Base-by-base conservation (phyloP, 2,329 filamentous ascomycete species). In the Pseudogymnoascus sp. region DNA sequence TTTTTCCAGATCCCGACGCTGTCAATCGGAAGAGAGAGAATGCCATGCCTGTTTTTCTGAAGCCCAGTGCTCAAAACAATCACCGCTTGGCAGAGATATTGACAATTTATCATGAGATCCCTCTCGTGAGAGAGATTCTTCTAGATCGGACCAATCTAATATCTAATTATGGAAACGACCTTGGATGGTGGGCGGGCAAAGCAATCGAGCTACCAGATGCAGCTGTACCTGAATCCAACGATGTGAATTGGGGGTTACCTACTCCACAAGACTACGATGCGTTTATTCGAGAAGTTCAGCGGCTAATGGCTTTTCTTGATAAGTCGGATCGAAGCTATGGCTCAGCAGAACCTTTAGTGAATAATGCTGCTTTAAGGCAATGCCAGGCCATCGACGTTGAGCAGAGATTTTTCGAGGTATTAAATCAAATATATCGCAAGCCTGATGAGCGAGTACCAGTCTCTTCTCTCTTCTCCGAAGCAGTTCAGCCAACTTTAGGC, bases 261-360 rank as follows among this genome's bases (percentile, higher is more conserved):
- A 33, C 55, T 37, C 19, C 45, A 30, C 41, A 69, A 33, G 59
- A 65, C 30, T 70, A 69, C 55, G 69, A 75, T 10, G 69, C 74
- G 15, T 74, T 82, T 61, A 70, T 73, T 58, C 75, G 82, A 21
- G 83, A 86, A 67, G 64, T 85, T 1, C 83, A 85, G 64, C 80
- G 83, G 12, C 69, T 86, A 4, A 78, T 86, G 73, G 83, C 82
- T 8, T 85, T 86, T 62, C 74, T 86, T 2, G 83, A 86, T 60
- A 73, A 71, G 8, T 83, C 82, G 0, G 79, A 85, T 23, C 76
- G 84, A 41, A 79, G 77, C 41, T 85, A 84, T 63, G 83, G 80
- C 12, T 80, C 79, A 0, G 77, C 76, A 19, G 79, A 82, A 60
- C 71, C 73, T 4, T 69, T 85, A 5, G 70, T 75, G 13, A 63